phyloP scores from a whole-genome alignment of 1,139 yeast genomes.

The Ogataea hybrid region DNA sequence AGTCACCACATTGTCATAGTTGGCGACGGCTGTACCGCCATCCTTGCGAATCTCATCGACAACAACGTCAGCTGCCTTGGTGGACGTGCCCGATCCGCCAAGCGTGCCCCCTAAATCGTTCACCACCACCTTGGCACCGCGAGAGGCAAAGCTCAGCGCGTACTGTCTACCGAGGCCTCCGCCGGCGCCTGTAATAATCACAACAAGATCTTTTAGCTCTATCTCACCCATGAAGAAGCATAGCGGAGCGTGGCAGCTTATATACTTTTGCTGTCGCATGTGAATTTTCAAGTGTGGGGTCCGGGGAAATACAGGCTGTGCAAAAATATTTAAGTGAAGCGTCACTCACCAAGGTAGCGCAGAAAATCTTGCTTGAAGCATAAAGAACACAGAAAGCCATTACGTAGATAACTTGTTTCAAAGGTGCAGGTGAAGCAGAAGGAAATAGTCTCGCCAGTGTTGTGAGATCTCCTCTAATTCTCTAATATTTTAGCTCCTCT shows the following conservation, averaged over 20 bases:
- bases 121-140: slow-evolving; percentile 92
- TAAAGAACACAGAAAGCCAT: no score
- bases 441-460: no score
- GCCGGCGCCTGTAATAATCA: slow-evolving; percentile 94
- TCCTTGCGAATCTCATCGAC: slow-evolving; percentile 74
- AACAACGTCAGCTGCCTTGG: slow-evolving; percentile 81
- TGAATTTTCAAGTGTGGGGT: slow-evolving; percentile 17
- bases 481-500: no score
- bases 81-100: slow-evolving; percentile 59
- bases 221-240: slow-evolving; percentile 24
- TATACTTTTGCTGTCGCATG: slow-evolving; percentile 12
- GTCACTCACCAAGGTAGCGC: no score
- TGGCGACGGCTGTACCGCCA: slow-evolving; percentile 91
- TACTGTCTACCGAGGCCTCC: slow-evolving; percentile 93
- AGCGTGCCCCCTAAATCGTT: slow-evolving; percentile 90
- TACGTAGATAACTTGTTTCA: no score
- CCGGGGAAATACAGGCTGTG: slow-evolving; percentile 11
- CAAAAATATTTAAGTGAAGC: background rate
- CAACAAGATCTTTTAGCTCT: slow-evolving; percentile 76
- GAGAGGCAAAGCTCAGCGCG: slow-evolving; percentile 80
- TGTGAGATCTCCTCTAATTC: no score
- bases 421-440: no score
- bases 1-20: slow-evolving; percentile 86
- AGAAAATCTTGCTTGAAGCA: no score
- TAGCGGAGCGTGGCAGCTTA: background rate